Evolutionary conservation across 2,329 filamentous ascomycete genomes (phyloP), one percentile per base, ranked within the genome.

Genomic region (Hypoxylon sp.): DNA sequence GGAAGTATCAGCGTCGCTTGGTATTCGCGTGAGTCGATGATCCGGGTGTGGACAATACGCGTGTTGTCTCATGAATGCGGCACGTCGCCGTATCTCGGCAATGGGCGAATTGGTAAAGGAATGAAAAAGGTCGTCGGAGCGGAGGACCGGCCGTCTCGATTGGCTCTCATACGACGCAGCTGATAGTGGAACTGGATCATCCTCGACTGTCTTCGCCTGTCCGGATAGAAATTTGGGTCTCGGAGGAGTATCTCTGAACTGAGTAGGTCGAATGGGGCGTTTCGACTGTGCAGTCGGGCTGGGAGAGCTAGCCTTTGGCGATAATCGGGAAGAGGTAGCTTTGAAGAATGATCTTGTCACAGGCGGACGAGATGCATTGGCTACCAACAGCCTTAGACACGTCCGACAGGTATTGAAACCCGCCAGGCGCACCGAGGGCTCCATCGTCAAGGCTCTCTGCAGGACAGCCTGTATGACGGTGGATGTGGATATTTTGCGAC

Each of bases 21-120:
- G 86, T 3, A 89, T 77, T 68, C 91, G 87, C 2, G 92, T 94
- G 58, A 90, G 87, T 72, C 90, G 89, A 78, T 99, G 96, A 58
- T 91, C 89, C 4, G 93, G 93, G 75, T 99, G 96, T 24, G 96
- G 93, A 75, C 96, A 99, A 78, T 93, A 92, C 12, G 95, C 95
- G 82, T 97, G 93, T 75, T 96, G 91, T 76, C 90, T 92, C 80
- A 98, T 98, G 74, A 93, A 96, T 8, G 91, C 92, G 26, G 95
- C 96, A 71, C 96, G 90, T 73, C 89, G 88, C 72, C 95, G 89
- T 69, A 99, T 97, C 66, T 92, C 91, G 38, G 93, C 91, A 42
- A 95, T 91, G 7, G 96, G 96, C 12, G 96, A 99, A 69, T 90
- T 85, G 33, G 93, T 92, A 78, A 96, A 97, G 8, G 93, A 89